phyloP scores from a whole-genome alignment of 2,329 filamentous ascomycete species.

The Zymoseptoria pseudotritici region DNA sequence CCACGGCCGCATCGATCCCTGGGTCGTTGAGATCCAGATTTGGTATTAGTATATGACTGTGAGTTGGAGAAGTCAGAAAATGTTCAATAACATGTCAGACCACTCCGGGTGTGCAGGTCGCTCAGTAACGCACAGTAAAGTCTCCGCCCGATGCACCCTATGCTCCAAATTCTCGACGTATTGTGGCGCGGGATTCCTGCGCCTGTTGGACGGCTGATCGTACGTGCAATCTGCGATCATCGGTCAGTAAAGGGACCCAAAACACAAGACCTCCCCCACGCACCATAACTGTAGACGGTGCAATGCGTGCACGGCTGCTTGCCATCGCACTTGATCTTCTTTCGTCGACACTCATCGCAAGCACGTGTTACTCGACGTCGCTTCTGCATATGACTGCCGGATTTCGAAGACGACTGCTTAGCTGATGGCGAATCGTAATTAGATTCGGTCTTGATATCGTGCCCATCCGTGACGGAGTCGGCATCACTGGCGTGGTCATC shows the following conservation, averaged over 20 bases:
- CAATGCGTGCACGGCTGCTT: slow-evolving; percentile 70
- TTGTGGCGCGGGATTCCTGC: slow-evolving; percentile 83
- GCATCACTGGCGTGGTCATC: slow-evolving; percentile 26
- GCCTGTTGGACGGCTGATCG: slow-evolving; percentile 86
- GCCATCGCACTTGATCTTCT: slow-evolving; percentile 51
- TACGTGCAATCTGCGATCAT: slow-evolving; percentile 72
- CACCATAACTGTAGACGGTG: slow-evolving; percentile 97
- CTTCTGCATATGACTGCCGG: slow-evolving; percentile 43
- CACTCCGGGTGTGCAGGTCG: not conserved
- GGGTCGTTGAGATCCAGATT: slow-evolving; percentile 81
- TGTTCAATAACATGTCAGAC: not conserved
- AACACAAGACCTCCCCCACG: slow-evolving; percentile 20
- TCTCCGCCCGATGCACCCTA: slow-evolving; percentile 74
- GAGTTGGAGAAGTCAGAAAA: not conserved
- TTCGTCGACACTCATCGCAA: slow-evolving; percentile 77
- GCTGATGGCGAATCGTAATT: slow-evolving; percentile 20
- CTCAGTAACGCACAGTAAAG: slow-evolving; percentile 48
- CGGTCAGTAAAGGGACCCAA: not conserved
- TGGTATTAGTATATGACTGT: slow-evolving; percentile 63
- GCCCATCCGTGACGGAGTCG: slow-evolving; percentile 25
- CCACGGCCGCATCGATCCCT: slow-evolving; percentile 65
- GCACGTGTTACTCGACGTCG: slow-evolving; percentile 80
- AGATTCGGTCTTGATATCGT: slow-evolving; percentile 25
- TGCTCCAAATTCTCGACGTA: slow-evolving; percentile 86
- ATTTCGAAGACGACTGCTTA: slow-evolving; percentile 14